Evolutionary conservation across 2,329 filamentous ascomycete species (phyloP).

Genomic region (Phaeosphaeria sp.): DNA sequence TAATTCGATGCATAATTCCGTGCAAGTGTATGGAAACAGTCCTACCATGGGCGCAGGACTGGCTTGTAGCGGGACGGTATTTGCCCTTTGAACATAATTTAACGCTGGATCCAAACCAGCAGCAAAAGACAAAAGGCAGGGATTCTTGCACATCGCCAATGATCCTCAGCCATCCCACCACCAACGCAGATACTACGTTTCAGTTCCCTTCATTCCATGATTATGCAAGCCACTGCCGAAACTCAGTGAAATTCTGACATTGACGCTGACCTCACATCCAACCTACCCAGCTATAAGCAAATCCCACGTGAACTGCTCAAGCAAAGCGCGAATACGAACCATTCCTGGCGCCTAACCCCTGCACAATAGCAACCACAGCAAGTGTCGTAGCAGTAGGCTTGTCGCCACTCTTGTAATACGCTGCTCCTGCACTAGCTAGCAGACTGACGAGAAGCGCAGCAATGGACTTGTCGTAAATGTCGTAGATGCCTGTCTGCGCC

Average conservation of each 20-base stretch:
- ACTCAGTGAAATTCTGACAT: too few relatives aligned
- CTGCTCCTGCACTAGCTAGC: slow-evolving; percentile 31
- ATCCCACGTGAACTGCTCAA: background rate
- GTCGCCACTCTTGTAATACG: slow-evolving; percentile 33
- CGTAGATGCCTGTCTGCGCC: slow-evolving; percentile 39
- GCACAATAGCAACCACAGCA: slow-evolving; percentile 30
- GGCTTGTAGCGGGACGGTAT: background rate
- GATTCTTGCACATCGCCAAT: background rate
- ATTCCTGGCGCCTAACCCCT: slow-evolving; percentile 30
- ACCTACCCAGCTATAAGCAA: slow-evolving; percentile 3
- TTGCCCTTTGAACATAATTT: background rate
- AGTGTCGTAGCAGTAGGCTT: slow-evolving; percentile 31
- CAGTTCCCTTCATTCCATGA: too few relatives aligned
- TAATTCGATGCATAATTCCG: background rate
- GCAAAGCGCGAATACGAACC: slow-evolving; percentile 23
- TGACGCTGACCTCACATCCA: background rate
- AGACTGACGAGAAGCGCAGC: slow-evolving; percentile 35
- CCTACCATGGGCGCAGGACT: background rate
- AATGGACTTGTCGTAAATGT: slow-evolving; percentile 40
- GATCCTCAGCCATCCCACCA: background rate
- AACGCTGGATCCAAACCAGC: background rate
- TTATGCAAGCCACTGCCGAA: background rate
- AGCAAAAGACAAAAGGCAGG: background rate
- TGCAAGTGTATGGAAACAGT: background rate
- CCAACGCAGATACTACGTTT: background rate